phyloP scores from a whole-genome alignment of 2,329 filamentous ascomycete species.

The Periconia digitata region DNA sequence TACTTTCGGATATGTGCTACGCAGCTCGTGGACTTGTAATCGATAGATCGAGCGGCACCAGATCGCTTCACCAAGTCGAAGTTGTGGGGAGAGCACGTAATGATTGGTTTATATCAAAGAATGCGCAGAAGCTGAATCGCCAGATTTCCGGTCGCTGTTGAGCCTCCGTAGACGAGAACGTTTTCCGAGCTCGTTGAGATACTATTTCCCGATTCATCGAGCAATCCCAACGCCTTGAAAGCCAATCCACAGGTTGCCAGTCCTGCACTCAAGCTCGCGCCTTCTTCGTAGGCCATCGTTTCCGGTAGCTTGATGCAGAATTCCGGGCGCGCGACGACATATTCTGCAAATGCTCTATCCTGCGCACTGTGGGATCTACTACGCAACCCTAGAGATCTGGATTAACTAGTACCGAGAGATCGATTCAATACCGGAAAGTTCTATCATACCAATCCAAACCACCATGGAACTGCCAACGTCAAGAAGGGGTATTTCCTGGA shows the following conservation, averaged over 20 bases:
- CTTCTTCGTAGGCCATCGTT: not conserved
- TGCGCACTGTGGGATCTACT: slow-evolving; percentile 1
- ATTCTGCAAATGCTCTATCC: not conserved
- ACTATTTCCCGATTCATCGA: not conserved
- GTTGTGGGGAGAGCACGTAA: slow-evolving; percentile 8
- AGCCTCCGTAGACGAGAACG: slow-evolving; percentile 39
- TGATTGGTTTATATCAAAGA: slow-evolving; percentile 8
- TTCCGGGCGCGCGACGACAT: not conserved
- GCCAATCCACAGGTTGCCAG: not conserved
- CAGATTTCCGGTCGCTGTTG: not conserved
- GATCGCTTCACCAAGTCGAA: slow-evolving; percentile 4
- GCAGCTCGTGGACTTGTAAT: slow-evolving; percentile 41
- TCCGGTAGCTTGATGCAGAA: not conserved
- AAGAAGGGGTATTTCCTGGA: slow-evolving; percentile 1
- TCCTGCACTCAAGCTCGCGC: not conserved
- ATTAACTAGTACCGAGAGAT: not conserved
- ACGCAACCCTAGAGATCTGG: not conserved
- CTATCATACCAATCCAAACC: not conserved
- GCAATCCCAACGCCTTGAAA: not conserved
- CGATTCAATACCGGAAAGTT: not conserved
- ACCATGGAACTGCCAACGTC: not conserved
- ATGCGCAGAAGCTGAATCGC: slow-evolving; percentile 34
- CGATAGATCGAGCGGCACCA: slow-evolving; percentile 16
- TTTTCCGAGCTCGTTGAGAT: not conserved
- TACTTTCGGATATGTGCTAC: slow-evolving; percentile 45